Conservation (phyloP, 306 rosid genomes). For the Calophaca sinica region DNA sequence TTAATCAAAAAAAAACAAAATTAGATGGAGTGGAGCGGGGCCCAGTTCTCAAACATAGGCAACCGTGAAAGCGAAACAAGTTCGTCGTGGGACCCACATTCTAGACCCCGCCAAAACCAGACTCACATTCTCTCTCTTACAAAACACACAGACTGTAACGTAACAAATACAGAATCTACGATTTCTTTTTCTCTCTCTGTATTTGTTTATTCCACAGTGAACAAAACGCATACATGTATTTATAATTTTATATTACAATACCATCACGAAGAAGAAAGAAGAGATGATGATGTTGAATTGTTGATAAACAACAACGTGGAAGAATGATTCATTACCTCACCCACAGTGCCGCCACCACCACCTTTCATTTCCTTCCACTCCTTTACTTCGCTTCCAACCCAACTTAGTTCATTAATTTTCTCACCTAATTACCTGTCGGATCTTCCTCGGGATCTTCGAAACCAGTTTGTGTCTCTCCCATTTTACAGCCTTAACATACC, state of each 20-base stretch:
- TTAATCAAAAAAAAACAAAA: no score
- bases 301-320: conserved; percentile 37
- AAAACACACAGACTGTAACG: conserved; percentile 14
- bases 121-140: conserved; percentile 6
- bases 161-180: conserved; percentile 35
- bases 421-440: conserved; percentile 53
- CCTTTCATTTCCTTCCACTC: conserved; percentile 28
- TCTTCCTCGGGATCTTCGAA: conserved; percentile 59
- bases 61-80: conserved; percentile 54
- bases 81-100: conserved; percentile 35
- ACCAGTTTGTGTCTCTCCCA: conserved; percentile 10
- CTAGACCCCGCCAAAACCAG: conserved; percentile 33
- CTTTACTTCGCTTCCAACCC: conserved; percentile 38
- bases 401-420: conserved; percentile 29
- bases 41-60: conserved; percentile 29
- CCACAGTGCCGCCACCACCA: not conserved
- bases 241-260: not conserved
- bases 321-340: conserved; percentile 20
- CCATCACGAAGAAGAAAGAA: conserved; percentile 8
- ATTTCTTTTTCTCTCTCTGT: not conserved
- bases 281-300: conserved; percentile 14
- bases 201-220: conserved; percentile 5
- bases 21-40: no score
- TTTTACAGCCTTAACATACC: conserved; percentile 43
- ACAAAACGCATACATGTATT: conserved; percentile 22